Conservation (phyloP, 441 rosid species). For the Bocquillonia castaneifolia region DNA sequence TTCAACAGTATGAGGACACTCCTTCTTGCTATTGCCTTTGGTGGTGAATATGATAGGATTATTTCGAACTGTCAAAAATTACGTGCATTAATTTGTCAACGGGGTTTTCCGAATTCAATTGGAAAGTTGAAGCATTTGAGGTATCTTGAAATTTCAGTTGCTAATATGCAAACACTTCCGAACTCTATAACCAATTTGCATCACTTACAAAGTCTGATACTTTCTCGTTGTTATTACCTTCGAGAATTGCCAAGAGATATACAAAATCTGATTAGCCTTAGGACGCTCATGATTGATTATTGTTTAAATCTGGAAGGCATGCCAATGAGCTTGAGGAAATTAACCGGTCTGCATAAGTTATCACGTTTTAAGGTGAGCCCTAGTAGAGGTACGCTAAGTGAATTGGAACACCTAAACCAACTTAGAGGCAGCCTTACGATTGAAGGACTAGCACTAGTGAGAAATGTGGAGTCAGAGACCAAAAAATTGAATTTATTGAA, state of each 20-base stretch:
- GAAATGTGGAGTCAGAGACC: too few species aligned
- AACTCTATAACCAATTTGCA: background rate
- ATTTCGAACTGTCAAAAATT: too few species aligned
- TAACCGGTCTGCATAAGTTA: too few species aligned
- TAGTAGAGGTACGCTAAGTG: background rate
- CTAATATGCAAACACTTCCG: slow-evolving; percentile 2
- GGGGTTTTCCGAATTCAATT: slow-evolving; percentile 14
- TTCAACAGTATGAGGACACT: too few species aligned
- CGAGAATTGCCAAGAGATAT: slow-evolving; percentile 17
- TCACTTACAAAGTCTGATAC: slow-evolving; percentile 4
- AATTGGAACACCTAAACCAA: too few species aligned
- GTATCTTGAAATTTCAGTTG: background rate
- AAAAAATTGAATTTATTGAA: too few species aligned
- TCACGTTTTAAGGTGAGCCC: too few species aligned
- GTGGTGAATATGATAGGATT: too few species aligned
- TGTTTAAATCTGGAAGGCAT: background rate
- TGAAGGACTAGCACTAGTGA: too few species aligned
- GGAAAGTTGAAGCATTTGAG: slow-evolving; percentile 20
- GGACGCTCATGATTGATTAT: background rate
- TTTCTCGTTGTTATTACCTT: slow-evolving; percentile 7
- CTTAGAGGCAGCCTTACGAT: background rate
- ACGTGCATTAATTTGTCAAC: too few species aligned
- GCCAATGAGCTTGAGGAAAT: background rate
- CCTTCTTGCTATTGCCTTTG: too few species aligned
- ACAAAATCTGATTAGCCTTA: slow-evolving; percentile 4